phyloP scores from a whole-genome alignment of 148 eudicot genomes.

The Linanthus parryae region DNA sequence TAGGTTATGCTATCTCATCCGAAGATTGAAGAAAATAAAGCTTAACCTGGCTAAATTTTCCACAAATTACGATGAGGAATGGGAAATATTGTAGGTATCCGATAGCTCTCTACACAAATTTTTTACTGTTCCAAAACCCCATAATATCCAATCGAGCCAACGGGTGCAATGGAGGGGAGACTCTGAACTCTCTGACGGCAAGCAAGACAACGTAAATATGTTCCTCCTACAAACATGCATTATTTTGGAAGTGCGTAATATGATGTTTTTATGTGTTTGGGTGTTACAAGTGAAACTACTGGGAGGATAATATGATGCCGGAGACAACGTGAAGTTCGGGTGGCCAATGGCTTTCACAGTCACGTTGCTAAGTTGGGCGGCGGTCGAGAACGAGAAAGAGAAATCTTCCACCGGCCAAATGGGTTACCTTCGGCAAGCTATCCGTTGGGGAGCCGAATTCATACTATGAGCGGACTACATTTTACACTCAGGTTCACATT shows the following conservation, averaged over 20 bases:
- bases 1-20: too few relatives aligned
- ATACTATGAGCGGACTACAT: conserved; percentile 41
- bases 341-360: conserved; percentile 74
- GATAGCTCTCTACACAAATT: too few relatives aligned
- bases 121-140: too few relatives aligned
- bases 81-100: too few relatives aligned
- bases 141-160: conserved; percentile 30
- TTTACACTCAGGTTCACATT: conserved; percentile 65
- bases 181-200: conserved; percentile 76
- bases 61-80: too few relatives aligned
- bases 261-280: neutral
- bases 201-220: conserved; percentile 32
- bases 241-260: neutral
- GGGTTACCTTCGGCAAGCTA: conserved; percentile 40
- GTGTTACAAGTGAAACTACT: neutral
- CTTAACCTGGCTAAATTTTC: too few relatives aligned
- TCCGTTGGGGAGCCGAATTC: conserved; percentile 75
- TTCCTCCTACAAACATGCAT: neutral
- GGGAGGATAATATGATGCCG: conserved; percentile 84
- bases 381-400: conserved; percentile 32
- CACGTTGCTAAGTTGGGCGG: conserved; percentile 65
- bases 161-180: conserved; percentile 81
- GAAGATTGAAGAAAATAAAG: too few relatives aligned
- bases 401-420: conserved; percentile 42
- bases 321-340: conserved; percentile 73